Evolutionary conservation across 768 basidiomycete species (phyloP).

Genomic region (Hygrophorus russula): DNA sequence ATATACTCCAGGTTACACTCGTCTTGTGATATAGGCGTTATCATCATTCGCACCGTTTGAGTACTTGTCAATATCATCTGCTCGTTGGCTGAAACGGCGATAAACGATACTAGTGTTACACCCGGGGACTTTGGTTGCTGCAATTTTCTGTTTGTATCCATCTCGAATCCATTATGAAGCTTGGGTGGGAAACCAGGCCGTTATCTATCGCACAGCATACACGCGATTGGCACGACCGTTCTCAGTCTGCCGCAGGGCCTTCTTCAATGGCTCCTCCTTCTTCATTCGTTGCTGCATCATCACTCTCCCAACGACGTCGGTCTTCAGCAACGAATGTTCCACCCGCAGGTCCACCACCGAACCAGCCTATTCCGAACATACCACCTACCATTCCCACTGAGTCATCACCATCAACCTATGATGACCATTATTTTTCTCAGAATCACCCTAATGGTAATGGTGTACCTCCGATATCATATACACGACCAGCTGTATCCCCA

Average conservation of each 20-base stretch:
- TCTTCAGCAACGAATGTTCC: conserved; percentile 54
- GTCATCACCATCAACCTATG: conserved; percentile 13
- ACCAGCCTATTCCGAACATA: conserved; percentile 60
- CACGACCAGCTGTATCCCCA: conserved; percentile 29
- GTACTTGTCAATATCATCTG: too few relatives aligned
- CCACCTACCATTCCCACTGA: conserved; percentile 25
- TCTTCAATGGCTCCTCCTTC: conserved; percentile 15
- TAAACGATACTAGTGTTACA: background rate
- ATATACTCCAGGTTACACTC: too few relatives aligned
- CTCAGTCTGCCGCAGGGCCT: conserved; percentile 18
- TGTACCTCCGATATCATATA: conserved; percentile 25
- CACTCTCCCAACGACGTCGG: conserved; percentile 47
- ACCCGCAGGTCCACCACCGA: conserved; percentile 63
- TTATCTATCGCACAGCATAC: conserved; percentile 18
- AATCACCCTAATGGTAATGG: conserved; percentile 16
- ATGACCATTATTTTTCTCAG: conserved; percentile 15
- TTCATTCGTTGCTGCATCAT: conserved; percentile 14
- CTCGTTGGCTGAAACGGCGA: too few relatives aligned
- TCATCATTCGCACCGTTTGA: too few relatives aligned
- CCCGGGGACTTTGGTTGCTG: background rate
- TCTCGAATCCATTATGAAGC: background rate
- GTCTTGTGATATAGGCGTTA: too few relatives aligned
- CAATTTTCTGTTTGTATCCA: background rate
- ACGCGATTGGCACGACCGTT: conserved; percentile 25
- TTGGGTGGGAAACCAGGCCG: conserved; percentile 26